Base-by-base conservation (phyloP, 805 yeast species). In the Monosporozyma servazzii region DNA sequence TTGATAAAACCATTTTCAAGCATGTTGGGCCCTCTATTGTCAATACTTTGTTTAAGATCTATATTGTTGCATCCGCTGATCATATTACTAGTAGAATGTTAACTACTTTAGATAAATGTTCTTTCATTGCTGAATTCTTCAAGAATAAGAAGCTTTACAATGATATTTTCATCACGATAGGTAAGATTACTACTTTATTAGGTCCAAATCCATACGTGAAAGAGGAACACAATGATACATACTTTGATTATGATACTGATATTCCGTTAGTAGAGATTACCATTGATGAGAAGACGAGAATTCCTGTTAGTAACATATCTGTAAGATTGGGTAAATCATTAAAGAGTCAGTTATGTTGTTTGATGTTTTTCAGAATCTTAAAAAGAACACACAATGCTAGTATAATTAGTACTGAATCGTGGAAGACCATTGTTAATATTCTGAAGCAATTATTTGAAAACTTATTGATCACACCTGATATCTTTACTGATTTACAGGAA, bases 1-100 rank as follows among this genome's bases (percentile, higher is more conserved):
- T 86, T 60, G 96, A 91, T 64, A 78, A 75, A 55, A 79, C 79
- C 13, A 72, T 91, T 27, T 90, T 91, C 63, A 80, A 77, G 48
- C 72, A 77, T 10, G 72, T 79, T 6, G 85, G 86, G 59, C 75
- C 77, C 41, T 78, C 78, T 18, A 72, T 93, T n/a, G 76, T 87
- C 5, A 78, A 82, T 10, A 82, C 96, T 0, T 69, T 90, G 42
- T 76, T 90, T 48, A 78, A 77, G 49, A 88, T 91, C 42, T 93
- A 88, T 68, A 83, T 86, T 29, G 87, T 86, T 48, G 96, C 98
- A 0, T 73, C 88, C 0, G 97, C 93, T 64, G 98, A 93, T 65
- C 86, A 88, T 47, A 81, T 93, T 9, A 83, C 89, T 47, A 83
- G 93, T 0, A 78, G 91, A 52, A 86, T 93, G 73, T 83, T 93